phyloP scores from a whole-genome alignment of 495 filamentous ascomycete genomes.

The Aspergillus cavernicola region DNA sequence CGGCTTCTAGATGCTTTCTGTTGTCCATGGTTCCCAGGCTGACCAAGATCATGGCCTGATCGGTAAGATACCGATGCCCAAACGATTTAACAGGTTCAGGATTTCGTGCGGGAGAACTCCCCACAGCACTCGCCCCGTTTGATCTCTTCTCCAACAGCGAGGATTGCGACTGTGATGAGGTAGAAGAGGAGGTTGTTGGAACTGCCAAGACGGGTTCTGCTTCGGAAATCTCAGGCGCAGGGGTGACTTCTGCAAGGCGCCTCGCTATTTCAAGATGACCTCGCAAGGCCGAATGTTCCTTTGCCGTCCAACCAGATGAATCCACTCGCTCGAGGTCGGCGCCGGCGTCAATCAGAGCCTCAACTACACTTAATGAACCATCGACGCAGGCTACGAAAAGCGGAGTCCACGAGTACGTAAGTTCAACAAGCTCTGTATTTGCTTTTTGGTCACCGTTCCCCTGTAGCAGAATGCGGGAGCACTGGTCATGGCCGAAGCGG shows the following conservation, averaged over 20 bases:
- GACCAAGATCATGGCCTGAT: slow-evolving; percentile 84
- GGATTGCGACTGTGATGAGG: slow-evolving; percentile 46
- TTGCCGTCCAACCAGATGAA: slow-evolving; percentile 89
- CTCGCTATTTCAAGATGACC: slow-evolving; percentile 79
- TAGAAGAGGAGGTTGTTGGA: slow-evolving; percentile 35
- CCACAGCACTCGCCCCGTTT: slow-evolving; percentile 37
- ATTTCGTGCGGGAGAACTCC: slow-evolving; percentile 34
- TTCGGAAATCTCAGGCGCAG: slow-evolving; percentile 32
- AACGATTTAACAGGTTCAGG: slow-evolving; percentile 87
- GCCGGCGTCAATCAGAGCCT: slow-evolving; percentile 72
- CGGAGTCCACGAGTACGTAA: slow-evolving; percentile 88
- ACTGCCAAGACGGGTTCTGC: slow-evolving; percentile 32
- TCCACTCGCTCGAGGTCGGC: slow-evolving; percentile 70
- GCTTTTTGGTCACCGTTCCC: slow-evolving; percentile 66
- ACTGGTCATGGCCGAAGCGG: slow-evolving; percentile 78
- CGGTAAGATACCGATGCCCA: slow-evolving; percentile 89
- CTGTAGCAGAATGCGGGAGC: slow-evolving; percentile 68
- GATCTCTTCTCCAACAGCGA: slow-evolving; percentile 54
- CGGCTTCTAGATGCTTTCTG: slow-evolving; percentile 72
- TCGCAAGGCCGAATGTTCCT: slow-evolving; percentile 85
- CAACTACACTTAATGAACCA: slow-evolving; percentile 68
- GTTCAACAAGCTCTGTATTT: slow-evolving; percentile 74
- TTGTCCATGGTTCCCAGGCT: slow-evolving; percentile 93
- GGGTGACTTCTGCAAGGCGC: slow-evolving; percentile 54
- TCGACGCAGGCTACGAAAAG: slow-evolving; percentile 90